phyloP scores from a whole-genome alignment of 225 moss, liverwort and hornwort species.

The Ulota crispa region DNA sequence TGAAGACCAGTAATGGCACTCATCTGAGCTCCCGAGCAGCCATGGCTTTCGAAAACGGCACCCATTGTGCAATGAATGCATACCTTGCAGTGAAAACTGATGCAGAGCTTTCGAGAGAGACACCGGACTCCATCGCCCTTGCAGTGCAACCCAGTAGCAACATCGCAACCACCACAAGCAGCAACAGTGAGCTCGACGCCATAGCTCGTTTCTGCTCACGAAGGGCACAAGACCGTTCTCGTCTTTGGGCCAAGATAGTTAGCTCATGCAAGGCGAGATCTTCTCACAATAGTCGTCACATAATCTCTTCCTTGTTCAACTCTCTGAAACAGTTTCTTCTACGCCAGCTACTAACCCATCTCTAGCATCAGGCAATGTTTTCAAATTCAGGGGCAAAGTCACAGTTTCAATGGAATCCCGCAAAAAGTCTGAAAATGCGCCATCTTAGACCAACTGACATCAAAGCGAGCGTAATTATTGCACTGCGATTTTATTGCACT shows the following conservation, averaged over 20 bases:
- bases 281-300: neutral
- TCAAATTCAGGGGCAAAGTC: neutral
- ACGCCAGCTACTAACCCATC: neutral
- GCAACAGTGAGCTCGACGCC: constrained; percentile 20
- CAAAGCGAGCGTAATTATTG: neutral
- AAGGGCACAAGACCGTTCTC: neutral
- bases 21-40: neutral
- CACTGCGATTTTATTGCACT: neutral
- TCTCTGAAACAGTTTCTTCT: neutral
- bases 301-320: neutral
- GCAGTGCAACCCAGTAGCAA: constrained; percentile 30
- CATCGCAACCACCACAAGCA: constrained; percentile 28
- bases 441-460: neutral
- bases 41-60: neutral
- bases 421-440: neutral
- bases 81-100: constrained; percentile 25
- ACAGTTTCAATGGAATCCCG: neutral
- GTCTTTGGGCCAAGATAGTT: neutral
- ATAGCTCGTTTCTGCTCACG: constrained; percentile 26
- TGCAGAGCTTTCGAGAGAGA: neutral
- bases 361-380: neutral
- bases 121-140: constrained; percentile 3
- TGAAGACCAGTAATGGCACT: neutral
- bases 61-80: neutral
- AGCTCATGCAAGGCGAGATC: neutral